Conservation (phyloP, 116 monocot species). For the Posidonia oceanica region DNA sequence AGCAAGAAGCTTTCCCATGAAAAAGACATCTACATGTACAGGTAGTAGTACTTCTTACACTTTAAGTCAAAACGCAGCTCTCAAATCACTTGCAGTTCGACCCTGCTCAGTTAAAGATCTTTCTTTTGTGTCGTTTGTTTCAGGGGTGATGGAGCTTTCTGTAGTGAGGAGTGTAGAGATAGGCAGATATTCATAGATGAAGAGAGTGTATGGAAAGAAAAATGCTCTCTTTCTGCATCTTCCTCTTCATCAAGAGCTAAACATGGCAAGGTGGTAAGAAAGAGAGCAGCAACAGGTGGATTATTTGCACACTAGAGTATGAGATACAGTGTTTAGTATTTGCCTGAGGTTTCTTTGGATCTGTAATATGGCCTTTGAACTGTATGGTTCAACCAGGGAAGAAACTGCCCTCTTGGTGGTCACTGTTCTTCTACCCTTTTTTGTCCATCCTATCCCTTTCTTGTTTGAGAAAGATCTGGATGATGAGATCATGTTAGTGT, state of each 20-base stretch:
- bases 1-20: conserved; percentile 13
- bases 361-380: not conserved
- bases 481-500: not conserved
- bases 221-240: not conserved
- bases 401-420: not conserved
- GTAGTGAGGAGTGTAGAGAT: conserved; percentile 51
- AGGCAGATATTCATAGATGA: conserved; percentile 38
- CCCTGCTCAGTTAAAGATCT: too few species aligned
- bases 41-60: not conserved
- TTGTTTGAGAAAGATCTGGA: not conserved
- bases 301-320: not conserved
- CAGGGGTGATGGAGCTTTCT: conserved; percentile 58
- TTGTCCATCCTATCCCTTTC: not conserved
- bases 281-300: not conserved
- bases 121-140: not conserved
- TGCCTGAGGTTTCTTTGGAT: not conserved
- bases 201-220: conserved; percentile 5
- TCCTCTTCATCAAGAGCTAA: not conserved
- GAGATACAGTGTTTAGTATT: not conserved
- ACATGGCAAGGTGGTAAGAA: not conserved
- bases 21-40: conserved; percentile 21
- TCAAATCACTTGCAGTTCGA: not conserved
- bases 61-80: too few species aligned
- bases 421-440: not conserved
- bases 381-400: not conserved